Conservation (phyloP, 2,329 filamentous ascomycete species). For the Emydomyces testavorans region DNA sequence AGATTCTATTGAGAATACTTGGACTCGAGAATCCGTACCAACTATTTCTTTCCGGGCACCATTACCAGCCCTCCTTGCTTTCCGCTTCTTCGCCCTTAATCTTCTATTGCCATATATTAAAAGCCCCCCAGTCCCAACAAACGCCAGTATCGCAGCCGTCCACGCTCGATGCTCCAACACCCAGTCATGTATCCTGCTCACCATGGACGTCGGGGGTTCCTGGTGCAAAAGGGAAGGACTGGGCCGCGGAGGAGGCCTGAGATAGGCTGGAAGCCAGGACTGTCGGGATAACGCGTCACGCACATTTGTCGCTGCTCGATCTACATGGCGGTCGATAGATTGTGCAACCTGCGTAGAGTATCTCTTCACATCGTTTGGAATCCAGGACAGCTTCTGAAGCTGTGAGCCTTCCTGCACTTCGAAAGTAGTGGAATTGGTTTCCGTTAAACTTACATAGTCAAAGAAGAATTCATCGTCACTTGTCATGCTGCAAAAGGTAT, state of each 20-base stretch:
- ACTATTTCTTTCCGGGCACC: constrained; percentile 79
- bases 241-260: constrained; percentile 45
- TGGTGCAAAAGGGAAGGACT: constrained; percentile 17
- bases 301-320: constrained; percentile 58
- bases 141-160: constrained; percentile 58
- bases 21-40: constrained; percentile 28
- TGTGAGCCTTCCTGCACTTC: constrained; percentile 21
- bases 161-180: constrained; percentile 59
- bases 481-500: constrained; percentile 48
- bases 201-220: constrained; percentile 33
- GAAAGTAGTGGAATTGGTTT: not conserved
- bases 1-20: not conserved
- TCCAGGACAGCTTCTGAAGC: constrained; percentile 39
- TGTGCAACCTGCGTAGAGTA: constrained; percentile 66
- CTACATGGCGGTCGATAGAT: constrained; percentile 69
- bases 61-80: constrained; percentile 67
- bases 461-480: constrained; percentile 68
- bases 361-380: constrained; percentile 54
- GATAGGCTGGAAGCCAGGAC: constrained; percentile 60
- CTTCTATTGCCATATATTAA: constrained; percentile 52
- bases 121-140: constrained; percentile 52
- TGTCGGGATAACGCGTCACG: constrained; percentile 57
- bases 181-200: constrained; percentile 58
- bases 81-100: constrained; percentile 47
- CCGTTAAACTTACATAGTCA: constrained; percentile 51